Conservation (phyloP, 768 basidiomycete genomes). For the Pleurotus djamor region DNA sequence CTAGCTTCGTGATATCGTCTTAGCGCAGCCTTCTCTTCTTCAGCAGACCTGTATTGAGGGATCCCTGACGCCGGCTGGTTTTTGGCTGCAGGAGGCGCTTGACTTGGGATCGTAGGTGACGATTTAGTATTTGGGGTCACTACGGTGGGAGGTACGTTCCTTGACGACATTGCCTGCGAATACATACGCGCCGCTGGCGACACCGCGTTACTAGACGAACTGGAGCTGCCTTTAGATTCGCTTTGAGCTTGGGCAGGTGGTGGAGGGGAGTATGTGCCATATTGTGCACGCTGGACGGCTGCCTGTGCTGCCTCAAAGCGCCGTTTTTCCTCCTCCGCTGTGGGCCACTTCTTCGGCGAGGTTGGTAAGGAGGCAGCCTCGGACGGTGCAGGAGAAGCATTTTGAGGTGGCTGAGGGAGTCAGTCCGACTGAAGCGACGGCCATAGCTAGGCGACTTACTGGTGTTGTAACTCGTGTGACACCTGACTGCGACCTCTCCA, state of each 20-base stretch:
- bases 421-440: background rate
- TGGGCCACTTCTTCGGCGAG: constrained; percentile 43
- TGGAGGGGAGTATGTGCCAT: constrained; percentile 21
- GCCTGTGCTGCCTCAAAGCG: constrained; percentile 69
- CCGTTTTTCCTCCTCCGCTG: constrained; percentile 79
- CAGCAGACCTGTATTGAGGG: constrained; percentile 59
- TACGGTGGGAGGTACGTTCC: constrained; percentile 15
- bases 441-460: constrained; percentile 18
- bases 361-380: constrained; percentile 13
- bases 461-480: constrained; percentile 27
- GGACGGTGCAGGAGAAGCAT: constrained; percentile 22
- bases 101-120: constrained; percentile 8
- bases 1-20: constrained; percentile 70
- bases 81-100: constrained; percentile 15
- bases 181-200: constrained; percentile 21
- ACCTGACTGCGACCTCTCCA: constrained; percentile 50
- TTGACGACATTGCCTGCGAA: constrained; percentile 28
- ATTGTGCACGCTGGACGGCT: constrained; percentile 58
- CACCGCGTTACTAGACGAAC: constrained; percentile 8
- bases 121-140: background rate
- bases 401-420: constrained; percentile 10
- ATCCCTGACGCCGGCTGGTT: constrained; percentile 13
- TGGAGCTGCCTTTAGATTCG: constrained; percentile 14
- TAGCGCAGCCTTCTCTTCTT: constrained; percentile 74
- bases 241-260: constrained; percentile 20